phyloP scores from a whole-genome alignment of 176 grass and related monocot species.

The Carex kokanica region DNA sequence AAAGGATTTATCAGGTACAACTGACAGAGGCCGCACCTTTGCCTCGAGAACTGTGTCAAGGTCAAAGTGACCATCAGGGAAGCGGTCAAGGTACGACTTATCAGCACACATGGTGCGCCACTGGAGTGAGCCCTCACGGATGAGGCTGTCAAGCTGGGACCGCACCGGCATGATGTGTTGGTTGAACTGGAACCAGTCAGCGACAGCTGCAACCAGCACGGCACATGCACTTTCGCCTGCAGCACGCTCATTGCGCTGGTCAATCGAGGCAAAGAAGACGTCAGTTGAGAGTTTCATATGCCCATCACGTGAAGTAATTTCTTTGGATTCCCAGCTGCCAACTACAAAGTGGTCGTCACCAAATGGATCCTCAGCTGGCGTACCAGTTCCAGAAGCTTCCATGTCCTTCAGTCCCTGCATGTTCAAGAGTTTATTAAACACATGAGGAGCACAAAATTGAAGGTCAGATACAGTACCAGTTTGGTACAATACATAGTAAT shows the following conservation, averaged over 20 bases:
- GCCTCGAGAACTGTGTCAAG: constrained; percentile 87
- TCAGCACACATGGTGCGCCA: constrained; percentile 95
- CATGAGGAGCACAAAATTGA: background rate
- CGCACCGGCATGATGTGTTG: constrained; percentile 67
- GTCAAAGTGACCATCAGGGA: constrained; percentile 93
- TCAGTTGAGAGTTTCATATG: constrained; percentile 66
- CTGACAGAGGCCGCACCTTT: constrained; percentile 67
- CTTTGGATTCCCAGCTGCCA: constrained; percentile 73
- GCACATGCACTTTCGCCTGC: constrained; percentile 94
- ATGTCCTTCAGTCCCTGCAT: constrained; percentile 56
- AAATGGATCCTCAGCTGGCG: constrained; percentile 51
- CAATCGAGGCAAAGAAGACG: constrained; percentile 93
- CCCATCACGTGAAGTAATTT: constrained; percentile 74
- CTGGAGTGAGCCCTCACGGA: constrained; percentile 84
- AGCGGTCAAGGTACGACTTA: constrained; percentile 53
- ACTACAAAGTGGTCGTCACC: constrained; percentile 89
- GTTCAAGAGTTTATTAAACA: no score
- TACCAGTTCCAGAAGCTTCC: constrained; percentile 43
- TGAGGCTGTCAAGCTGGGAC: constrained; percentile 85
- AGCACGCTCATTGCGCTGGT: constrained; percentile 83
- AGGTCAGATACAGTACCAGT: background rate
- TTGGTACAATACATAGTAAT: constrained; percentile 11
- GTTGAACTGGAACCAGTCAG: constrained; percentile 85
- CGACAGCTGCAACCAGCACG: constrained; percentile 78
- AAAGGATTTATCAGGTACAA: constrained; percentile 59